Base-by-base conservation (phyloP, 1,284 basidiomycete genomes). In the Violaceomyces palustris region DNA sequence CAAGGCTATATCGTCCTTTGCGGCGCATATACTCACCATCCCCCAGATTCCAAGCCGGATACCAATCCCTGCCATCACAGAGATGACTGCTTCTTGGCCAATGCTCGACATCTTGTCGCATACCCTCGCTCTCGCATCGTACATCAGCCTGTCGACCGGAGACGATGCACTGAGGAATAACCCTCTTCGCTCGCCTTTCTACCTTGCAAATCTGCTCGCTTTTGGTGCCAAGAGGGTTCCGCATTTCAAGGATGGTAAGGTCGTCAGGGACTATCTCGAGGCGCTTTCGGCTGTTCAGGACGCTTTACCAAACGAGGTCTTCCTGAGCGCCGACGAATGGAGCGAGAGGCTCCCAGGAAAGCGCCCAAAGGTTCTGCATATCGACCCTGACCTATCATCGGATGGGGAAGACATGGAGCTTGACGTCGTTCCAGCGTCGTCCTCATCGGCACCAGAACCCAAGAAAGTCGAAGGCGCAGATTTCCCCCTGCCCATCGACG, bases 241-340 rank as follows among this genome's bases (percentile, higher is more conserved):
- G n/a, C 52, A 44, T 30, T 35, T 69, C 43, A 61, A 59, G 31
- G 42, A 46, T 8, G 56, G 55, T 19, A 37, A 42, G 1, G 35
- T 31, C 22, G 39, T 69, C 2, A 31, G 25, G 14, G 39, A 38
- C 11, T 73, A 71, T 24, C 54, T 73, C 11, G 43, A 44, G 2
- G 58, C 59, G 10, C 39, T 73, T 15, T 58, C 64, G 18, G 42
- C 44, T n/a, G 50, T 65, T 6, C 67, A 68, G 38, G 53, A 69
- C 30, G 61, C 52, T 18, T 33, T 70, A 10, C 42, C 49, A 3
- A 29, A 35, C 24, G 30, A 42, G 14, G 34, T 26, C 23, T 50
- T 56, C 37, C 23, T 34, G 10, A 18, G 27, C 17, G 37, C 28
- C 11, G 17, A 23, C 21, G 19, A 18, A 26, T n/a, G 27, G 10